Evolutionary conservation across 2,329 filamentous ascomycete genomes (phyloP).

Genomic region (Orbilia quercus): DNA sequence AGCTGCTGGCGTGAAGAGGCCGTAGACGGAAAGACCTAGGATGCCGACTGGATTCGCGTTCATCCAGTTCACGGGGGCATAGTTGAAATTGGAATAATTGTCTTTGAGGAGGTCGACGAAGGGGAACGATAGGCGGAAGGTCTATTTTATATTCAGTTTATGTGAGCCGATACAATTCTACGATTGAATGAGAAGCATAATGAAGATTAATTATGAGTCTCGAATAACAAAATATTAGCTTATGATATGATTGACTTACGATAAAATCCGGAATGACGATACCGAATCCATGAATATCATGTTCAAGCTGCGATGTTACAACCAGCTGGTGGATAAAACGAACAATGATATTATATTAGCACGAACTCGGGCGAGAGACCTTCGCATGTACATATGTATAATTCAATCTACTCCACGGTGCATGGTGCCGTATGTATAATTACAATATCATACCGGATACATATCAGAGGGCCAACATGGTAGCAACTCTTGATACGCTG

Average conservation of each 20-base stretch:
- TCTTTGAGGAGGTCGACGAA: constrained; percentile 69
- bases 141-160: constrained; percentile 62
- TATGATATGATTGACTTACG: too few relatives aligned
- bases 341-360: too few relatives aligned
- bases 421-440: too few relatives aligned
- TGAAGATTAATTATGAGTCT: too few relatives aligned
- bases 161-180: too few relatives aligned
- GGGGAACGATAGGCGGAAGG: constrained; percentile 68
- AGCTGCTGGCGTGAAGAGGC: constrained; percentile 64
- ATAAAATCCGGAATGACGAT: constrained; percentile 66
- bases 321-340: too few relatives aligned
- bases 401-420: too few relatives aligned
- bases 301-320: constrained; percentile 67
- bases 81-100: constrained; percentile 68
- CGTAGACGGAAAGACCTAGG: constrained; percentile 66
- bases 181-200: too few relatives aligned
- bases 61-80: constrained; percentile 67
- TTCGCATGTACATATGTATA: too few relatives aligned
- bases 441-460: constrained; percentile 71
- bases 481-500: constrained; percentile 66
- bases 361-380: too few relatives aligned
- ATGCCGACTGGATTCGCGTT: constrained; percentile 65
- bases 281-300: constrained; percentile 66
- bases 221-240: too few relatives aligned
- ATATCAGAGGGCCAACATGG: constrained; percentile 67